A percentile compares a stretch with the other conserved stretches of the same genome.
phyloP scores from a whole-genome alignment of 2,329 filamentous ascomycete species.

The Fusarium mundagurra region DNA sequence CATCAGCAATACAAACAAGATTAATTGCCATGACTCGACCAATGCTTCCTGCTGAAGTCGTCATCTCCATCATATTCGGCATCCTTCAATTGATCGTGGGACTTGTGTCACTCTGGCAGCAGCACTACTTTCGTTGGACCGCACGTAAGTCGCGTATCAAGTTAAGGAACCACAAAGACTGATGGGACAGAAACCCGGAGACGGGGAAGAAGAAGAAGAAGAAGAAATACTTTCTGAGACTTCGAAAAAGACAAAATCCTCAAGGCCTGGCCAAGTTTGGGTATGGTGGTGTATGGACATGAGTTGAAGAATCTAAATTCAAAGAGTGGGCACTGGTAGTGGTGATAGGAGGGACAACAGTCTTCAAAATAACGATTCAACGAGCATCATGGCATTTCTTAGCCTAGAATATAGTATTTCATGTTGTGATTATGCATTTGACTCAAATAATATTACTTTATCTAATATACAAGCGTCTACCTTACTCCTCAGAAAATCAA shows the following conservation, averaged over 20 bases:
- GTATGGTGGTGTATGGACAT: too few relatives aligned
- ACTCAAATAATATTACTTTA: not conserved
- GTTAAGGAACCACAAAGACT: rapidly evolving
- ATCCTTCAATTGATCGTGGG: not conserved
- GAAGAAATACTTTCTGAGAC: not conserved
- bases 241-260: rapidly evolving
- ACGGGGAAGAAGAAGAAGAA: not conserved
- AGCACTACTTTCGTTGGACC: not conserved
- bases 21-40: not conserved
- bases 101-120: not conserved
- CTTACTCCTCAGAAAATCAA: constrained; percentile 16
- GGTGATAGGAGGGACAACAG: too few relatives aligned
- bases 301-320: not conserved
- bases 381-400: not conserved
- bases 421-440: not conserved
- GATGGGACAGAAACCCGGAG: not conserved
- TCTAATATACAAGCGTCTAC: not conserved
- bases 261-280: rapidly evolving
- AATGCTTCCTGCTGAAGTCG: not conserved
- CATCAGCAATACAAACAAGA: not conserved
- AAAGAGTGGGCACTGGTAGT: not conserved
- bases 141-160: not conserved
- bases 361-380: not conserved
- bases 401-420: too few relatives aligned
- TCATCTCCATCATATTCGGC: not conserved